These are phyloP conservation scores for Phytophthora syringae DNA, from an alignment of 352 stramenopile genomes.

Conservation along the genomic window DNA sequence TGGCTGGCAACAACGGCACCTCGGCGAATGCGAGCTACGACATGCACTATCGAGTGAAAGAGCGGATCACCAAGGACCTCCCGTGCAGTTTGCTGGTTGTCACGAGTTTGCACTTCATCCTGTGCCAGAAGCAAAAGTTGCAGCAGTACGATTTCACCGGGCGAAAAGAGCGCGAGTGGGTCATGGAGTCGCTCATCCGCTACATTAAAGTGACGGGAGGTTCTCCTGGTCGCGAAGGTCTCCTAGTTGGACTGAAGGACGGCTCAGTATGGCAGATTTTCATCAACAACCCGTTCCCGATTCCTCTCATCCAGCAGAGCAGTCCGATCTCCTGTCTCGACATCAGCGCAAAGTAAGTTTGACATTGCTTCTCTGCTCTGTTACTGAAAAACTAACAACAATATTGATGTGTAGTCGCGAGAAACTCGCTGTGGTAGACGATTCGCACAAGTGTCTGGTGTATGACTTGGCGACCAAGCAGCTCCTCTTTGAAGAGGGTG, in stretches of 20 bases:
- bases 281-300: slow-evolving; percentile 95
- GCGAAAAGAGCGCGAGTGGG: slow-evolving; percentile 87
- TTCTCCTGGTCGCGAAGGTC: slow-evolving; percentile 85
- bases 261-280: slow-evolving; percentile 93
- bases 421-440: slow-evolving; percentile 93
- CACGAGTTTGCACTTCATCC: slow-evolving; percentile 91
- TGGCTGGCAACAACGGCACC: slow-evolving; percentile 60
- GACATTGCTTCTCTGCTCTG: not conserved
- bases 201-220: slow-evolving; percentile 94
- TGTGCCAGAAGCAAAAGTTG: slow-evolving; percentile 93
- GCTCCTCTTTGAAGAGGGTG: slow-evolving; percentile 86
- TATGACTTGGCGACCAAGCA: slow-evolving; percentile 93
- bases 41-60: slow-evolving; percentile 94
- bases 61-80: slow-evolving; percentile 86
- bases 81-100: slow-evolving; percentile 91
- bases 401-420: slow-evolving; percentile 54
- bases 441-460: slow-evolving; percentile 89
- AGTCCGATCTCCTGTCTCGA: slow-evolving; percentile 90
- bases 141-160: slow-evolving; percentile 93
- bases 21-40: slow-evolving; percentile 69
- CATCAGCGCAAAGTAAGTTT: slow-evolving; percentile 85
- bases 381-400: not conserved
- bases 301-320: slow-evolving; percentile 90
- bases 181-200: slow-evolving; percentile 89
- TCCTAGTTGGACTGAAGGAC: slow-evolving; percentile 94